phyloP scores from a whole-genome alignment of 768 basidiomycete species.

The Infundibulicybe gibba region DNA sequence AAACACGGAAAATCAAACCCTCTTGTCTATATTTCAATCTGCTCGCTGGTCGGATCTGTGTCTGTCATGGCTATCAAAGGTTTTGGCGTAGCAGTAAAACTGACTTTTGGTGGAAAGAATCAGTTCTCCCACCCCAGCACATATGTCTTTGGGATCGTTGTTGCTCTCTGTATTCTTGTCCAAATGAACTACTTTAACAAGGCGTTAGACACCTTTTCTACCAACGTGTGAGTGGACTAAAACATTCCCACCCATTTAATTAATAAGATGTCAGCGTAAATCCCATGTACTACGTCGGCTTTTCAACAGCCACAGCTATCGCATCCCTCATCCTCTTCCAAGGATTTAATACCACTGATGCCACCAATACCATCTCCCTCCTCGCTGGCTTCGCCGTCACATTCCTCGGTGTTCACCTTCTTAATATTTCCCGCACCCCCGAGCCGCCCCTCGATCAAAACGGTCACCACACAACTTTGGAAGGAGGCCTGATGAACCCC shows the following conservation, averaged over 20 bases:
- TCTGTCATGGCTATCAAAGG: conserved; percentile 99
- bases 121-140: conserved; percentile 94
- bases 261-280: conserved; percentile 63
- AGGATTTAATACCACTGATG: conserved; percentile 89
- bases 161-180: conserved; percentile 79
- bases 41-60: conserved; percentile 91
- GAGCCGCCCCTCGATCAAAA: conserved; percentile 38
- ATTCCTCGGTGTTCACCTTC: conserved; percentile 95
- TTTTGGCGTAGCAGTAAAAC: conserved; percentile 94
- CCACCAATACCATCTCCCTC: conserved; percentile 80
- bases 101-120: conserved; percentile 90
- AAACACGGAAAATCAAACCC: conserved; percentile 86
- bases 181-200: conserved; percentile 99
- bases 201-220: conserved; percentile 93
- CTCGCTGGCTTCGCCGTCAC: conserved; percentile 89
- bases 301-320: conserved; percentile 89
- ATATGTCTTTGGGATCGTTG: conserved; percentile 89
- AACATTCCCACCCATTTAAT: background rate
- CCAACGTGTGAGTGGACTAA: conserved; percentile 78
- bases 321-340: conserved; percentile 96
- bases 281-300: conserved; percentile 97
- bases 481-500: conserved; percentile 70
- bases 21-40: conserved; percentile 92
- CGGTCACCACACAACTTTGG: conserved; percentile 49
- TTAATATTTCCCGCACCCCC: conserved; percentile 72